Base-by-base conservation (phyloP, 345 rosid genomes). In the Brassica cretica region DNA sequence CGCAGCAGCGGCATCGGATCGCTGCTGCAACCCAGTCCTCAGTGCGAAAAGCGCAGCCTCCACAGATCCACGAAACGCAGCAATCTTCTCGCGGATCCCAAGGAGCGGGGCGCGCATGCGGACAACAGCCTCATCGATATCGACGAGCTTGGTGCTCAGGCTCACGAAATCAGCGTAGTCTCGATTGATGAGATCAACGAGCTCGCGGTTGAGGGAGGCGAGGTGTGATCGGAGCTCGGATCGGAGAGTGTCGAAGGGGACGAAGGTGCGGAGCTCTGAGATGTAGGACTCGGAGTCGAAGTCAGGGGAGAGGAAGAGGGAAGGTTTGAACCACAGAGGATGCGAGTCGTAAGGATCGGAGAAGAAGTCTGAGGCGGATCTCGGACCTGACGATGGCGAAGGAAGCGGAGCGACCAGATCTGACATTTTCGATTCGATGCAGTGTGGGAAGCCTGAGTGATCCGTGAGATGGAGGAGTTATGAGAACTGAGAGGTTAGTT, bases 21-120 rank as follows among this genome's bases (percentile, higher is more conserved):
- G 88, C 82, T 96, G 99, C 83, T 83, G 86, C 83, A 96, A 80
- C 19, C 99, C 98, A 62, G 76, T 86, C 82, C 87, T 88, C 66
- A 96, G 76, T 2, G 97, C 78, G 11, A 90, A 76, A 7, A 96
- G 96, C 5, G 90, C 89, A 8, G 83, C 83, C 65, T 93, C 91
- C 18, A 96, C 90, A 44, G 88, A 78, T 65, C 87, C 88, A 66
- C 98, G 86, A 74, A 93, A 96, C 0, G 82, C 94, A 64, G 89
- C 87, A 75, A 96, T 93, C 92, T 87, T 96, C 76, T 93, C 97
- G 18, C 98, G 83, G 18, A 93, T 89, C 78, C 90, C 99, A 79
- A 95, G 67, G 0, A 95, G 89, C 25, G 97, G 97, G 5, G 97
- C 99, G 10, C 99, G 96, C 97, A 93, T 93, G n/a, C 98, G 93